These are phyloP conservation scores for Fusarium sp. DNA, from an alignment of 2,329 filamentous ascomycete genomes.

Conservation along the genomic window DNA sequence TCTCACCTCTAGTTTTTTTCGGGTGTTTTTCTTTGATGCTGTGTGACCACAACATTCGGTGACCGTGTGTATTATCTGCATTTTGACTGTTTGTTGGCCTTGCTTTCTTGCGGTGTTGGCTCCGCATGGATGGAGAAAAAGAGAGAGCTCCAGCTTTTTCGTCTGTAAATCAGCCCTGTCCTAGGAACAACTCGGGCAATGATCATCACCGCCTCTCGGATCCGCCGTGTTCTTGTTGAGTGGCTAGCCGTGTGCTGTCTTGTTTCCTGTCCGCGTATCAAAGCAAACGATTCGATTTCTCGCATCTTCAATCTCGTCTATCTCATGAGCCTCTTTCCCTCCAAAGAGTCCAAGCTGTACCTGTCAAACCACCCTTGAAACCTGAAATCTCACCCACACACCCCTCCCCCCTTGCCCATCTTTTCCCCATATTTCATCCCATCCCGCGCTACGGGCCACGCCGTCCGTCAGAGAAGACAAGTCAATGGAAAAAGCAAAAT, in stretches of 20 bases:
- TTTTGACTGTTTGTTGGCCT: background rate
- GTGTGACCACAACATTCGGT: background rate
- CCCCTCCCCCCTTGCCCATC: background rate
- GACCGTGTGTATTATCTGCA: background rate
- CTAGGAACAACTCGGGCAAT: slow-evolving; percentile 5
- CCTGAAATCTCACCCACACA: background rate
- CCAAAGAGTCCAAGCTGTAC: background rate
- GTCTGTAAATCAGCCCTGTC: slow-evolving; percentile 19
- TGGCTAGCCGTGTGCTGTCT: background rate
- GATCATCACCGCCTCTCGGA: slow-evolving; percentile 12
- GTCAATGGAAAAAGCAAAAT: background rate
- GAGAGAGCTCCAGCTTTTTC: background rate
- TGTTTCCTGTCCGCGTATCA: background rate
- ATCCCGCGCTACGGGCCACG: background rate
- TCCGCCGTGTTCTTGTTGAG: slow-evolving; percentile 1
- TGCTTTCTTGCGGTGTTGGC: background rate
- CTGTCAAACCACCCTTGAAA: background rate
- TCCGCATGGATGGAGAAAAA: background rate
- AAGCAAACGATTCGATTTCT: background rate
- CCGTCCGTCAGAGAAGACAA: background rate
- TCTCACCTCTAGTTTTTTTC: background rate
- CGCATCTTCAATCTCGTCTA: slow-evolving; percentile 13
- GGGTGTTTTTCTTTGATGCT: background rate
- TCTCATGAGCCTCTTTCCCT: slow-evolving; percentile 1
- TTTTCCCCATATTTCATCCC: slow-evolving; percentile 3